These are phyloP conservation scores for Populus tomentosa DNA, from an alignment of 441 rosid species.

Conservation along the genomic window DNA sequence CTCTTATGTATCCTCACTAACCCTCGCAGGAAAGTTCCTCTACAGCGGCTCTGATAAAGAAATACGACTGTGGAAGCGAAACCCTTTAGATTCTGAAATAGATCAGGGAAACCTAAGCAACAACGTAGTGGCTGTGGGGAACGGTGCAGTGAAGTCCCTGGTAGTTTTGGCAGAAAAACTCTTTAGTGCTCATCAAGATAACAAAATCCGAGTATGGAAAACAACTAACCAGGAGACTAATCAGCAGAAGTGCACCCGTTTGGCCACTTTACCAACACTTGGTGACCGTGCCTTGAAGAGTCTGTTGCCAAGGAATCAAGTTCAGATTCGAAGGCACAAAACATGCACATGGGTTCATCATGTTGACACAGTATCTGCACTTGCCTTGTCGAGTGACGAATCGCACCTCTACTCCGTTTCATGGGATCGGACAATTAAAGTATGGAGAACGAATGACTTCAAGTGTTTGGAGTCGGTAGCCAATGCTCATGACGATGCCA, in stretches of 20 bases:
- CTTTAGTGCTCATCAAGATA: slow-evolving; percentile 92
- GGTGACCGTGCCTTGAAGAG: slow-evolving; percentile 63
- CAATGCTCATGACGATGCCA: slow-evolving; percentile 83
- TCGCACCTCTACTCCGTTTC: slow-evolving; percentile 79
- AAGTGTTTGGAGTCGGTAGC: slow-evolving; percentile 74
- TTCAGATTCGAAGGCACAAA: slow-evolving; percentile 69
- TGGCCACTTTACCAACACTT: slow-evolving; percentile 84
- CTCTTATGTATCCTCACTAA: slow-evolving; percentile 59
- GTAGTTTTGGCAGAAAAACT: slow-evolving; percentile 61
- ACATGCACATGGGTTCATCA: slow-evolving; percentile 79
- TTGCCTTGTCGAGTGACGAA: slow-evolving; percentile 65
- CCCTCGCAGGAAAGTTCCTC: slow-evolving; percentile 59
- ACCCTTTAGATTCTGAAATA: slow-evolving; percentile 28
- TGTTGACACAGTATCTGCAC: slow-evolving; percentile 75
- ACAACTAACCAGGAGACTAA: slow-evolving; percentile 36
- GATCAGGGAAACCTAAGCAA: slow-evolving; percentile 26
- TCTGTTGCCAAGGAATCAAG: slow-evolving; percentile 60
- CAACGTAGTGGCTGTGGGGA: slow-evolving; percentile 40
- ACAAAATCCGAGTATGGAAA: slow-evolving; percentile 92
- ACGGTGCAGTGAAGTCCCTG: slow-evolving; percentile 78
- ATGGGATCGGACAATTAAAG: slow-evolving; percentile 87
- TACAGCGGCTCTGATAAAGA: slow-evolving; percentile 64
- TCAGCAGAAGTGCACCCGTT: slow-evolving; percentile 42
- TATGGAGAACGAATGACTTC: slow-evolving; percentile 82
- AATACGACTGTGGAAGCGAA: slow-evolving; percentile 59